These are phyloP conservation scores for Trypanosoma lewisi DNA, from an alignment of 208 protist genomes.

Conservation along the genomic window DNA sequence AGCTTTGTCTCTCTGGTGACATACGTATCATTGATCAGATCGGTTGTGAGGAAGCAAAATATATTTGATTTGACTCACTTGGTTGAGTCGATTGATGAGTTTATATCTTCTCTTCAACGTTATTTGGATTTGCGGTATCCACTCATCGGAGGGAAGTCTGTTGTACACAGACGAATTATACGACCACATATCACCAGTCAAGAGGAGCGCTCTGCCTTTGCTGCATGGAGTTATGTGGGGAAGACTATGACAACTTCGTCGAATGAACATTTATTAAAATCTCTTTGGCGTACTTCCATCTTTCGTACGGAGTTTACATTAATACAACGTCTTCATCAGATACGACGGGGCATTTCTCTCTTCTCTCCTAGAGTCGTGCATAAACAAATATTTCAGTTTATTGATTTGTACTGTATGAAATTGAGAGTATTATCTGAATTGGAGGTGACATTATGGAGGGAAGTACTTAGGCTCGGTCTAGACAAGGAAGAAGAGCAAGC, in stretches of 20 bases:
- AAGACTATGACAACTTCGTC: neutral
- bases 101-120: conserved; percentile 56
- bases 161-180: conserved; percentile 41
- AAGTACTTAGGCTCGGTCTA: conserved; percentile 32
- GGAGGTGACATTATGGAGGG: conserved; percentile 62
- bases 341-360: conserved; percentile 20
- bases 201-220: conserved; percentile 59
- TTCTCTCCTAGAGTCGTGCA: conserved; percentile 31
- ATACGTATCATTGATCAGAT: conserved; percentile 32
- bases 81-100: conserved; percentile 29
- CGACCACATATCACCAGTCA: conserved; percentile 65
- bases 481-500: too few relatives aligned
- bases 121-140: conserved; percentile 77
- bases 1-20: conserved; percentile 77
- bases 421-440: conserved; percentile 55
- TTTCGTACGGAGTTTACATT: conserved; percentile 78
- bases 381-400: conserved; percentile 36
- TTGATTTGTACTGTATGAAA: conserved; percentile 51
- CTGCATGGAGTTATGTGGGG: conserved; percentile 17
- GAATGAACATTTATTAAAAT: conserved; percentile 32
- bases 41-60: conserved; percentile 19
- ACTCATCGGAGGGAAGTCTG: conserved; percentile 35
- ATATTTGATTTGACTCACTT: conserved; percentile 4
- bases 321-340: conserved; percentile 47
- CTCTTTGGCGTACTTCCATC: conserved; percentile 58